Evolutionary conservation across 2,329 filamentous ascomycete species (phyloP), one percentile per base, ranked within the genome.

Genomic region (Rhynchosporium agropyri): DNA sequence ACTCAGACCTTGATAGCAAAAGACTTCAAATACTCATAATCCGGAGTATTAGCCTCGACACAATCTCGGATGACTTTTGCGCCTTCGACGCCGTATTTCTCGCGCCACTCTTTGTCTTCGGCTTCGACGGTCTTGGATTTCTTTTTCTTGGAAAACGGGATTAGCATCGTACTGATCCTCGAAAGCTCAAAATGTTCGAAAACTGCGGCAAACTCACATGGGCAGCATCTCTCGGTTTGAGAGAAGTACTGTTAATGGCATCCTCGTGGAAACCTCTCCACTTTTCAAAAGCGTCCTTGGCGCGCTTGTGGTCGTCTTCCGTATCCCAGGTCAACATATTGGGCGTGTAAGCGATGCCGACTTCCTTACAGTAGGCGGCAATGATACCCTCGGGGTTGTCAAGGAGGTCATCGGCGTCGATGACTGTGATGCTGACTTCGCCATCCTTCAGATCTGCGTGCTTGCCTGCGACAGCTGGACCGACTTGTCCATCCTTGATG

Each of bases 181-280:
- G 1, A 36, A 56, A 13, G 33, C 38, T 28, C 6, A 45, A 36
- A 54, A 20, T 38, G 48, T 7, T 5, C 20, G 13, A 7, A 13
- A 28, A 29, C 36, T 5, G 43, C 54, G 31, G 31, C 7, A 51
- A 58, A 76, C 82, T 76, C 77, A 87, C 85, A 75, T 84, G 81
- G 31, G 86, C 83, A 68, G 88, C 82, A 51, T 81, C 80, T 73
- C 91, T 82, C 1, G 90, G 85, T 74, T 88, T 89, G 72, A 99
- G 79, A 65, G 87, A 87, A 43, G 83, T 89, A 74, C 91, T 96
- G 69, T 90, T 82, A 70, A 98, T 91, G 13, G 92, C 95, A 80
- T 98, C 95, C 70, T 98, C 90, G 76, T 98, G 95, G 79, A 96
- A 98, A 10, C 95, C 95, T 69, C 88, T 90, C 95, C 95, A 98